Percentiles rank a stretch among this genome's conserved stretches.
These are phyloP conservation scores for Vaccinium myrtillus DNA, from an alignment of 148 eudicot genomes.

Conservation along the genomic window DNA sequence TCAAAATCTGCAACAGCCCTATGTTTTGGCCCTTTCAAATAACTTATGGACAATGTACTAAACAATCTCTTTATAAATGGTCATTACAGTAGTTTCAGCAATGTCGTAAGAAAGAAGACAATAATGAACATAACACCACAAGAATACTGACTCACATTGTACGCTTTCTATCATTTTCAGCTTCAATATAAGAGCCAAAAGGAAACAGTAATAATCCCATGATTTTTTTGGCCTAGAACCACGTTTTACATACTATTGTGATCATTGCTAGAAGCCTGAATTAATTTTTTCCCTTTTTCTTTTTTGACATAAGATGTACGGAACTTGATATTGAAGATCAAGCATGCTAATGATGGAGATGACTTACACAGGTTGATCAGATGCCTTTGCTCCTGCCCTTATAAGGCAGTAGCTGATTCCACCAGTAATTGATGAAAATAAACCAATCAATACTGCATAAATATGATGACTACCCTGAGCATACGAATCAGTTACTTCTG, in stretches of 20 bases:
- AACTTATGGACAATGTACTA: not conserved
- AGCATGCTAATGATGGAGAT: constrained; percentile 16
- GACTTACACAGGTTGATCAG: constrained; percentile 62
- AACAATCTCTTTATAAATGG: not conserved
- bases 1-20: not conserved
- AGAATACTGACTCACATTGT: not conserved
- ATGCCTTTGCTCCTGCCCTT: constrained; percentile 62
- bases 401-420: constrained; percentile 56
- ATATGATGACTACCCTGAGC: constrained; percentile 30
- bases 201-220: not conserved
- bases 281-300: not conserved
- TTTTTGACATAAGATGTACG: not conserved
- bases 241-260: not conserved
- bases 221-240: too few species aligned
- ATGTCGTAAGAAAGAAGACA: not conserved
- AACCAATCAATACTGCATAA: constrained; percentile 39
- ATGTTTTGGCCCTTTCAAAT: not conserved
- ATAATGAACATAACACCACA: not conserved
- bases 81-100: constrained; percentile 2
- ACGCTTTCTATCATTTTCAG: not conserved
- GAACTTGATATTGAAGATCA: constrained; percentile 12
- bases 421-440: constrained; percentile 47
- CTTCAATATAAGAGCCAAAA: not conserved
- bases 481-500: constrained; percentile 29
- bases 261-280: not conserved